Evolutionary conservation across 2,329 filamentous ascomycete species (phyloP).

Genomic region (Geosmithia morbida): DNA sequence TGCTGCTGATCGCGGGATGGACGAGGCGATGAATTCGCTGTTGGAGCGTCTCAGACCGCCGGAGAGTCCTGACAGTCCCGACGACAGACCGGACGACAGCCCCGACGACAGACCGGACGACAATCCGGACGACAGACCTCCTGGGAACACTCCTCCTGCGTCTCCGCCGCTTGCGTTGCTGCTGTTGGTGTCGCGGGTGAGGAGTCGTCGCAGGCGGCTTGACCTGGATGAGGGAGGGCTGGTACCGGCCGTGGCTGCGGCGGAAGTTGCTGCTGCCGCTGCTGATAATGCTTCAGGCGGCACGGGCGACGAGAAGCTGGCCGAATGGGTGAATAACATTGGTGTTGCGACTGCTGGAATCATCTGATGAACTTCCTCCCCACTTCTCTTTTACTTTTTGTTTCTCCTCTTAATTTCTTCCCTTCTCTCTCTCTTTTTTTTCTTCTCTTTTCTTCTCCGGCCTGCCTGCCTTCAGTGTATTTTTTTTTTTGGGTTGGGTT

Average conservation of each 20-base stretch:
- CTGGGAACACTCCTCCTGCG: neutral
- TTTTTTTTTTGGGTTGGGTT: too few relatives aligned
- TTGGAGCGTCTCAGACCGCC: slow-evolving; percentile 19
- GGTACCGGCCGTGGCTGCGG: slow-evolving; percentile 17
- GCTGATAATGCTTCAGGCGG: neutral
- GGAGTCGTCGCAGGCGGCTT: slow-evolving; percentile 47
- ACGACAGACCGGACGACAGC: too few relatives aligned
- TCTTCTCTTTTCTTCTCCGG: too few relatives aligned
- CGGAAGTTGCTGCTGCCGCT: neutral
- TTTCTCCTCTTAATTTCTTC: too few relatives aligned
- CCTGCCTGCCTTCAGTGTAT: too few relatives aligned
- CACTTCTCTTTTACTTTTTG: neutral
- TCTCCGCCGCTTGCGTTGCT: slow-evolving; percentile 8
- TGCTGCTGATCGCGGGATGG: neutral
- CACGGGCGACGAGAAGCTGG: slow-evolving; percentile 1
- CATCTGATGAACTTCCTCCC: neutral
- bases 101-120: too few relatives aligned
- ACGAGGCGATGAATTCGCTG: slow-evolving; percentile 8
- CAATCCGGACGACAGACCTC: too few relatives aligned
- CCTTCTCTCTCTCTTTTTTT: neutral
- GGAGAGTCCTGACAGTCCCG: too few relatives aligned
- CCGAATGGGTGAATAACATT: slow-evolving; percentile 3
- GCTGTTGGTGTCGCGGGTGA: slow-evolving; percentile 17
- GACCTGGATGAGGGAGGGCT: slow-evolving; percentile 32
- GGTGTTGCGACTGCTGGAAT: neutral